Base-by-base conservation (phyloP, 2,329 filamentous ascomycete species). In the Huntiella savannae region DNA sequence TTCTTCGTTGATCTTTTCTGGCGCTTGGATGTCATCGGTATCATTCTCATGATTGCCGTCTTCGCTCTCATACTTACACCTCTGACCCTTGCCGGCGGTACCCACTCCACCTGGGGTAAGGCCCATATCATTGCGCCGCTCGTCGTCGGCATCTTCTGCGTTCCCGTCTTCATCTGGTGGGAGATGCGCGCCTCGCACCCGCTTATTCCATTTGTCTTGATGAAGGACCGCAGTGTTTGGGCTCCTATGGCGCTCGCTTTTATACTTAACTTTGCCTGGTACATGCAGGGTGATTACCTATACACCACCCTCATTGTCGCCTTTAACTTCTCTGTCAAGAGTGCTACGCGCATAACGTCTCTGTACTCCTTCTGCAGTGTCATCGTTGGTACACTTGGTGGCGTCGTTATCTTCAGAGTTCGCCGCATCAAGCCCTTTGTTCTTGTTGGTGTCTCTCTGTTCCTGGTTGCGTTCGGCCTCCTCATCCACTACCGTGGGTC, bases 181-280 rank as follows among this genome's bases (percentile, higher is more conserved):
- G 65, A 71, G 49, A 52, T 67, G 54, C 50, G 64, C 57, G 58
- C 66, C 53, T 53, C 65, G 62, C 63, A 68, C 48, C 60, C 76
- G 58, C 67, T 79, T 52, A 59, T 78, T 1, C 76, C 76, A 4
- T 78, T 79, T 59, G 47, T 61, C 47, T 62, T 77, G 2, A 64
- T 80, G 54, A 74, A 70, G 57, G 74, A 80, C 54, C 73, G 77
- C 16, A 67, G 66, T n/a, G 68, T 79, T 19, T 79, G 75, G 73
- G 73, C 65, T 4, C 67, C 76, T 4, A 58, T 80, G 28, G 73
- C 70, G 3, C 75, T 81, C 38, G 74, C 67, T 6, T 50, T 65
- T 40, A 59, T 70, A 53, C 63, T 75, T 54, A 73, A 71, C 60
- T 72, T 70, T 54, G 58, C 69, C 13, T 79, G 74, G 74, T 69